Evolutionary conservation across 1,284 basidiomycete genomes (phyloP).

Genomic region (Cutaneotrichosporon arboriforme): DNA sequence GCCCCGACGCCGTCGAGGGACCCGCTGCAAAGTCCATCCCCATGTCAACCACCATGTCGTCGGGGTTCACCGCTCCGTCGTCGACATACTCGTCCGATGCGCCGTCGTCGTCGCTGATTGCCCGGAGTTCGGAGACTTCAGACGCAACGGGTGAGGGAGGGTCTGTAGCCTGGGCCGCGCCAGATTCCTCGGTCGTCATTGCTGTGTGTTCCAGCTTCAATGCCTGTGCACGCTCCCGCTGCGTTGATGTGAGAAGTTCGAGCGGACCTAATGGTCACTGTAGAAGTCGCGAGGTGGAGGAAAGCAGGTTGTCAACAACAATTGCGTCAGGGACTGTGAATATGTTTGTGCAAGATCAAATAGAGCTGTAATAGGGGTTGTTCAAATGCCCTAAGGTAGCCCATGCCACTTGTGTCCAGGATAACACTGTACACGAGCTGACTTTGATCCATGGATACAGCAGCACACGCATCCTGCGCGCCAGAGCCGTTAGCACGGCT

Average conservation of each 20-base stretch:
- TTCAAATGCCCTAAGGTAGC: too few relatives aligned
- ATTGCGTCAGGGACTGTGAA: neutral
- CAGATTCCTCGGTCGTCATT: too few relatives aligned
- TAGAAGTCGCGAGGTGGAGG: neutral
- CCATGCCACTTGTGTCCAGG: too few relatives aligned
- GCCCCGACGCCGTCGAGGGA: too few relatives aligned
- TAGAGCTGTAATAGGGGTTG: too few relatives aligned
- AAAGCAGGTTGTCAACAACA: neutral
- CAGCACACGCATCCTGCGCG: too few relatives aligned
- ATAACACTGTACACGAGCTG: too few relatives aligned
- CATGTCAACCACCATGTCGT: neutral
- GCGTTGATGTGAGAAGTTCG: neutral
- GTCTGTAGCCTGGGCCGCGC: neutral
- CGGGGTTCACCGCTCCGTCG: neutral
- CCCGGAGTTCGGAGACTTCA: slow-evolving; percentile 2
- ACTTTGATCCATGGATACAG: too few relatives aligned
- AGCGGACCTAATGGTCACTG: neutral
- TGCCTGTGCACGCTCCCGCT: neutral
- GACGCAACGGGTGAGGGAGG: neutral
- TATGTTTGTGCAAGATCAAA: too few relatives aligned
- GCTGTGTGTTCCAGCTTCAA: too few relatives aligned
- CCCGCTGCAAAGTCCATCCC: neutral
- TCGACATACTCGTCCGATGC: slow-evolving; percentile 1
- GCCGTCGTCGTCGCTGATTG: slow-evolving; percentile 3
- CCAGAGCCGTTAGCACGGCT: too few relatives aligned